These are phyloP conservation scores for Ustilago loliicola DNA, from an alignment of 1,284 basidiomycete species.

Conservation along the genomic window DNA sequence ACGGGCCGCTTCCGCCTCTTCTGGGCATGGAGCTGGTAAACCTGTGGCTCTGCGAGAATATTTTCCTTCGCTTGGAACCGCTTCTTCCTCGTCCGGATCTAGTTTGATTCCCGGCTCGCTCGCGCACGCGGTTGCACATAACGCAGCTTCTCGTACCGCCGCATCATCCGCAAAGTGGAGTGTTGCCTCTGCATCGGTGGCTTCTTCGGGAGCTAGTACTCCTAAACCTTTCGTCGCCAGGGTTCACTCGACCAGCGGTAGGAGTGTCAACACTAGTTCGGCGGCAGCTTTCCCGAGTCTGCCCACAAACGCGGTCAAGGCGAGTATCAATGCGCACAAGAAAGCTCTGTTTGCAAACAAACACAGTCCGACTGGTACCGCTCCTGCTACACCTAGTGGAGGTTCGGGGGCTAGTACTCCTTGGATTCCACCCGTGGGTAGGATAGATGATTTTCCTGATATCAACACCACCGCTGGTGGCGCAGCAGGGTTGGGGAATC, in stretches of 20 bases:
- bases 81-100: conserved; percentile 8
- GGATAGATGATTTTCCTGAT: conserved; percentile 41
- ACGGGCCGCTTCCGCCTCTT: conserved; percentile 76
- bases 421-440: conserved; percentile 17
- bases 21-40: conserved; percentile 36
- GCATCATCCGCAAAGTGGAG: conserved; percentile 25
- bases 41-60: conserved; percentile 44
- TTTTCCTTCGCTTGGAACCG: conserved; percentile 54
- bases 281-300: conserved; percentile 57
- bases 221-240: conserved; percentile 36
- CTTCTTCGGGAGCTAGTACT: conserved; percentile 6
- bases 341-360: conserved; percentile 51
- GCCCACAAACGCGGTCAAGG: conserved; percentile 51
- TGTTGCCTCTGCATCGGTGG: not conserved
- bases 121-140: conserved; percentile 45
- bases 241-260: conserved; percentile 9
- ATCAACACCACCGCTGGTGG: not conserved
- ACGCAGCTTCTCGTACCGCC: conserved; percentile 14
- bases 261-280: conserved; percentile 32
- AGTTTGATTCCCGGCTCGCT: conserved; percentile 57
- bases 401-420: conserved; percentile 28
- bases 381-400: conserved; percentile 2
- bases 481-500: not conserved
- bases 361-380: not conserved
- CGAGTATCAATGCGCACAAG: conserved; percentile 61